These are phyloP conservation scores for Daedaleopsis nitida DNA, from an alignment of 768 basidiomycete genomes.

Conservation along the genomic window DNA sequence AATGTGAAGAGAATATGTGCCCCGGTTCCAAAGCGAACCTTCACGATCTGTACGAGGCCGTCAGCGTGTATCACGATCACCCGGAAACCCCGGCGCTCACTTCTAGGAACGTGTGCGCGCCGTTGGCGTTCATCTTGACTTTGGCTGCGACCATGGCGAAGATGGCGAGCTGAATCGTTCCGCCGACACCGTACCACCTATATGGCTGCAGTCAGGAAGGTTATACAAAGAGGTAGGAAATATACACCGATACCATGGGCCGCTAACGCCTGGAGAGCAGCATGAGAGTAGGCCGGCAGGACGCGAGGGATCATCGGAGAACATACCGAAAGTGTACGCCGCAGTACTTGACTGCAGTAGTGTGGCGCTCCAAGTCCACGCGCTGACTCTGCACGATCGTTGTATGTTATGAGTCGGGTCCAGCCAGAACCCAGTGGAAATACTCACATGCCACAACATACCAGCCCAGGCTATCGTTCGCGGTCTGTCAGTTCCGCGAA, in stretches of 20 bases:
- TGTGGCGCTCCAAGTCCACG: slow-evolving; percentile 61
- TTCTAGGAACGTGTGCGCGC: slow-evolving; percentile 59
- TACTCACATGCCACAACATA: slow-evolving; percentile 51
- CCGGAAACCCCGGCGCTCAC: slow-evolving; percentile 20
- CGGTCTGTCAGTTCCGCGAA: background rate
- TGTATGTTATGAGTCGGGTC: background rate
- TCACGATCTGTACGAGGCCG: slow-evolving; percentile 41
- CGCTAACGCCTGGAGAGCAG: slow-evolving; percentile 41
- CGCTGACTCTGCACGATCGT: slow-evolving; percentile 41
- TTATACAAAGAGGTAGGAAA: background rate
- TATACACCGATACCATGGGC: slow-evolving; percentile 42
- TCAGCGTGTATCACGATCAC: background rate
- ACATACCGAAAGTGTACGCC: slow-evolving; percentile 48
- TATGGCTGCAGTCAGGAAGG: background rate
- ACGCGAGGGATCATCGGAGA: no score
- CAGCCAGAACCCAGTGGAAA: background rate
- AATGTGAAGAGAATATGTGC: slow-evolving; percentile 54
- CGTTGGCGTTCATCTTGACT: slow-evolving; percentile 61
- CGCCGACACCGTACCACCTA: slow-evolving; percentile 55
- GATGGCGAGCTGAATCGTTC: slow-evolving; percentile 54
- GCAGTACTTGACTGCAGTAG: slow-evolving; percentile 56
- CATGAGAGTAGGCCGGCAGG: background rate
- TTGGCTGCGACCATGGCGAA: slow-evolving; percentile 57
- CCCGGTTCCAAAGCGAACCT: slow-evolving; percentile 47
- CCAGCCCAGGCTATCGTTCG: slow-evolving; percentile 43